Conservation (phyloP, 257 asterid species). For the Solanum commersonii region DNA sequence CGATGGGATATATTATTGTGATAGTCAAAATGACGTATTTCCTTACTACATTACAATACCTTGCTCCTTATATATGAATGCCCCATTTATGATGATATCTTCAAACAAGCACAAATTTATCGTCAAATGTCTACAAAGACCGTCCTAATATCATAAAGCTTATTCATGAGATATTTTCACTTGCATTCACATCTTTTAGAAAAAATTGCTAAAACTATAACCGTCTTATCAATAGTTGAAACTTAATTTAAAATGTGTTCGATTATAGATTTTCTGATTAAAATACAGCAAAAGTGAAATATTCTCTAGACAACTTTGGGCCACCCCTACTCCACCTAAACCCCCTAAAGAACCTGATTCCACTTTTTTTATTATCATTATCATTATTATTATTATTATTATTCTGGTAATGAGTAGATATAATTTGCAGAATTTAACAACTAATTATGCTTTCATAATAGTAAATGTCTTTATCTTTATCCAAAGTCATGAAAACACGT, state of each 20-base stretch:
- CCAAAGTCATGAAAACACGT: neutral
- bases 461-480: neutral
- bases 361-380: neutral
- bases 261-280: fast-evolving
- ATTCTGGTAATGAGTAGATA: neutral
- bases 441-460: neutral
- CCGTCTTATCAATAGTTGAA: neutral
- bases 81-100: neutral
- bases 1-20: neutral
- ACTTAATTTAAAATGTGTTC: neutral
- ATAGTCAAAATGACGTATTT: neutral
- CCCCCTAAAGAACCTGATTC: neutral
- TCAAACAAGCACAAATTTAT: neutral
- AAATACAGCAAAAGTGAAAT: neutral
- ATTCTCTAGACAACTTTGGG: neutral
- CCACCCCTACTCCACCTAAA: neutral
- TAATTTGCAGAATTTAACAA: neutral
- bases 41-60: neutral
- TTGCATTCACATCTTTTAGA: neutral
- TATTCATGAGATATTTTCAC: neutral
- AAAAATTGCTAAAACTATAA: neutral
- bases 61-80: neutral
- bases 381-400: neutral
- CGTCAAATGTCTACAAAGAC: neutral
- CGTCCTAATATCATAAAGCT: neutral